phyloP scores from a whole-genome alignment of 805 yeast genomes.

The Starmerella sirachaensis region DNA sequence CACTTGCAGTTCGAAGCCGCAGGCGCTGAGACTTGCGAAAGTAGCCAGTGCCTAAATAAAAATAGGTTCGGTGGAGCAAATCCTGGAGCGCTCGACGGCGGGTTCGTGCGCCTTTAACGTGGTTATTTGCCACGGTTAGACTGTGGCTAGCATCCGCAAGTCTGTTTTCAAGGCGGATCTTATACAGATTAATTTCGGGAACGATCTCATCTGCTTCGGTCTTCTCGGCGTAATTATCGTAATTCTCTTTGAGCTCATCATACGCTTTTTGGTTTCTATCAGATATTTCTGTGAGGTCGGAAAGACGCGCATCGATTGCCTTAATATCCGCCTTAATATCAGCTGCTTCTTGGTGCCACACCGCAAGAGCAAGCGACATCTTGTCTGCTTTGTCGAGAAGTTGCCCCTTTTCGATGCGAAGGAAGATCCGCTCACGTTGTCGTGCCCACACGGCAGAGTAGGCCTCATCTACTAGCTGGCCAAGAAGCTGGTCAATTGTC shows the following conservation, averaged over 20 bases:
- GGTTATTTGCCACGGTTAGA: conserved; percentile 9
- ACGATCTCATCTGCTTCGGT: background rate
- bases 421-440: conserved; percentile 20
- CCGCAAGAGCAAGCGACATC: conserved; percentile 28
- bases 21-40: conserved; percentile 28
- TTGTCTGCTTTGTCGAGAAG: conserved; percentile 45
- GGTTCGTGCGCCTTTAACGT: conserved; percentile 10
- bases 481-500: conserved; percentile 57
- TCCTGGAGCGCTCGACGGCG: conserved; percentile 16
- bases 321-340: conserved; percentile 5
- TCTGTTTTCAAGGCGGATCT: conserved; percentile 2
- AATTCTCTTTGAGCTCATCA: conserved; percentile 4
- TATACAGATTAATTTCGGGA: background rate
- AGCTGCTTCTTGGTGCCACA: conserved; percentile 22
- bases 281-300: conserved; percentile 1
- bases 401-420: conserved; percentile 53
- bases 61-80: conserved; percentile 57
- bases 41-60: conserved; percentile 38
- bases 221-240: no score
- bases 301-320: conserved; percentile 2
- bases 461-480: conserved; percentile 49
- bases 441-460: conserved; percentile 29
- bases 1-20: conserved; percentile 10
- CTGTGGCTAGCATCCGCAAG: conserved; percentile 8
- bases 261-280: background rate